These are phyloP conservation scores for Verticillium zaregamsianum DNA, from an alignment of 2,329 filamentous ascomycete genomes.

Conservation along the genomic window DNA sequence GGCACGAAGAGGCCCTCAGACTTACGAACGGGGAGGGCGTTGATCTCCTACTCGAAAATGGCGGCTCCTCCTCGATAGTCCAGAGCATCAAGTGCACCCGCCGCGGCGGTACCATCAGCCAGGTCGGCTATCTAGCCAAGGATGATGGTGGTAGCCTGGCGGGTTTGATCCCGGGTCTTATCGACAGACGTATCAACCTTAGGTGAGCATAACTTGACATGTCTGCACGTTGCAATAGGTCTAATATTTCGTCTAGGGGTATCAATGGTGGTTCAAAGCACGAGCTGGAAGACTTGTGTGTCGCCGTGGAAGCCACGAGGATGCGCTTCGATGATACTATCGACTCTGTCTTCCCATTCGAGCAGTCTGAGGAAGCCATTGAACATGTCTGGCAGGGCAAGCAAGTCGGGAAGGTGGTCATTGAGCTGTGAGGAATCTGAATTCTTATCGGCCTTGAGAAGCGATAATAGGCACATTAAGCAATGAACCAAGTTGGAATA, in stretches of 20 bases:
- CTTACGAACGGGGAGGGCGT: conserved; percentile 27
- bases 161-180: conserved; percentile 29
- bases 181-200: conserved; percentile 29
- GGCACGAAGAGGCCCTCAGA: conserved; percentile 26
- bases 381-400: conserved; percentile 35
- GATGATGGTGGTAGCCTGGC: conserved; percentile 21
- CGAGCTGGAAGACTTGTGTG: conserved; percentile 33
- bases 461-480: no score
- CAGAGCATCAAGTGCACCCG: conserved; percentile 33
- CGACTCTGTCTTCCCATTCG: conserved; percentile 30
- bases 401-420: conserved; percentile 37
- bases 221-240: background rate
- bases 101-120: conserved; percentile 35
- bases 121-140: conserved; percentile 35
- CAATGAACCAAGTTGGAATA: no score
- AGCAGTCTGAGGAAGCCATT: conserved; percentile 34
- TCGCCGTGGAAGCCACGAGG: conserved; percentile 26
- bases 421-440: background rate
- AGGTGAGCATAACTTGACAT: conserved; percentile 12
- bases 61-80: conserved; percentile 30
- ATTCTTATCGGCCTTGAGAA: no score
- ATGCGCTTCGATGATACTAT: conserved; percentile 33
- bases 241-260: conserved; percentile 18
- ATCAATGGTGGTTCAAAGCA: conserved; percentile 34
- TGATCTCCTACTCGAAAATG: conserved; percentile 33